phyloP scores from a whole-genome alignment of 2,329 filamentous ascomycete species.

The Coleophoma cylindrospora region DNA sequence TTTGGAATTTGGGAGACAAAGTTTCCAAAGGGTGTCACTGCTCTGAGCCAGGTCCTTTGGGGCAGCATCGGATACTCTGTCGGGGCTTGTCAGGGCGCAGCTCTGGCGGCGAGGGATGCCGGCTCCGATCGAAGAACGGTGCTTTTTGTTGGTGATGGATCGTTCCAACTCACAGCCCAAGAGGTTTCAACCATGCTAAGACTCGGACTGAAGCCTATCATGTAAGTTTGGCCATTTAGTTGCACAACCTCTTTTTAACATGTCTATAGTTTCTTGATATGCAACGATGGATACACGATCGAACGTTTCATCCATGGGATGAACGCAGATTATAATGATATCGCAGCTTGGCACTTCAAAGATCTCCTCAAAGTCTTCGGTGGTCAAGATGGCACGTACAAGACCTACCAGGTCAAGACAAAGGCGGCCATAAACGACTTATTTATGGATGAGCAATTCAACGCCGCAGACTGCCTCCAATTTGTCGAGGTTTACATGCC shows the following conservation, averaged over 20 bases:
- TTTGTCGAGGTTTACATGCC: slow-evolving; percentile 82
- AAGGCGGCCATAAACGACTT: slow-evolving; percentile 63
- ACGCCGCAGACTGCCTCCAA: slow-evolving; percentile 48
- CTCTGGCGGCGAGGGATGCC: slow-evolving; percentile 66
- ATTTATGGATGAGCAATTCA: slow-evolving; percentile 60
- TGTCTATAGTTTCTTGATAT: slow-evolving; percentile 63
- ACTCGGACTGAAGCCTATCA: slow-evolving; percentile 68
- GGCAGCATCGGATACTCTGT: slow-evolving; percentile 62
- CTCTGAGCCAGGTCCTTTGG: slow-evolving; percentile 75
- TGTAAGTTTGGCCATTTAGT: slow-evolving; percentile 43
- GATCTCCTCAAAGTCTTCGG: slow-evolving; percentile 66
- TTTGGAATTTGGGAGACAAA: slow-evolving; percentile 84
- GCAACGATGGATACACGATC: slow-evolving; percentile 86
- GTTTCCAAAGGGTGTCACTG: slow-evolving; percentile 73
- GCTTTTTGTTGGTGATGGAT: slow-evolving; percentile 85
- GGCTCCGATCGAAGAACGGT: slow-evolving; percentile 60
- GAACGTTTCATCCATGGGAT: slow-evolving; percentile 85
- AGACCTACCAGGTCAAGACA: slow-evolving; percentile 64
- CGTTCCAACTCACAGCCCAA: slow-evolving; percentile 79
- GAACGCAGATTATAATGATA: slow-evolving; percentile 76
- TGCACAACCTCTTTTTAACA: not conserved
- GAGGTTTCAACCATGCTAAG: slow-evolving; percentile 81
- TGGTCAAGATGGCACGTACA: slow-evolving; percentile 47
- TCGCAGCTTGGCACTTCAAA: slow-evolving; percentile 69
- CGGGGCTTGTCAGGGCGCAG: slow-evolving; percentile 61